Conservation (phyloP, 2,329 filamentous ascomycete species). For the Graphiopsis chlorocephala region DNA sequence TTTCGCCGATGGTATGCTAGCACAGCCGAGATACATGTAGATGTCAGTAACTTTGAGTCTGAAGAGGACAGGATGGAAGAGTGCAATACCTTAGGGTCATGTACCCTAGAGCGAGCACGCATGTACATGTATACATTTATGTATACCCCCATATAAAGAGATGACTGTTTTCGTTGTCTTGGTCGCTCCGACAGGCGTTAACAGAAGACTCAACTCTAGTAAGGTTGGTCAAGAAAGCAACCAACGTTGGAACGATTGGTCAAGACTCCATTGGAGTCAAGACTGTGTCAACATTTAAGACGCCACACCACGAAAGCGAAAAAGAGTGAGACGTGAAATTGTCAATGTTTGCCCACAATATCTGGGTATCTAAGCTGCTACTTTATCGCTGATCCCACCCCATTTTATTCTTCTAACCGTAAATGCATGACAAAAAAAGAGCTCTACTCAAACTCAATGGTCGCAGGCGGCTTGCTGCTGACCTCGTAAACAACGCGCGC, state of each 20-base stretch:
- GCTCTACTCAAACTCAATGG: conserved; percentile 69
- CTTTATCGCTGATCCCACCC: not conserved
- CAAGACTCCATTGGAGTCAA: too few relatives aligned
- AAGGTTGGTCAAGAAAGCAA: not conserved
- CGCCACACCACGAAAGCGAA: too few relatives aligned
- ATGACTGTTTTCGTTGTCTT: not conserved
- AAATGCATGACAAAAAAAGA: conserved; percentile 9
- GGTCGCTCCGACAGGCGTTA: too few relatives aligned
- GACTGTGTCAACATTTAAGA: too few relatives aligned
- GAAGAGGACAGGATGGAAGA: not conserved
- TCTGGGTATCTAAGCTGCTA: not conserved
- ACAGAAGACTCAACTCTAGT: too few relatives aligned
- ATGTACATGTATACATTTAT: not conserved
- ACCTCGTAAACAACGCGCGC: conserved; percentile 69
- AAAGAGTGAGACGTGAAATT: not conserved
- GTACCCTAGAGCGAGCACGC: not conserved
- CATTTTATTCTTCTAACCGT: conserved; percentile 13
- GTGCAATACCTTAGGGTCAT: not conserved
- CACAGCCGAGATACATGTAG: not conserved
- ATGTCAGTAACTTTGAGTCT: not conserved
- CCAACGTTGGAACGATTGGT: too few relatives aligned
- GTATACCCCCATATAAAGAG: not conserved
- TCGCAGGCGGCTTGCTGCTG: conserved; percentile 67
- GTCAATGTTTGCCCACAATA: not conserved
- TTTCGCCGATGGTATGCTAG: not conserved